Percentiles rank a stretch among this genome's conserved stretches.
phyloP scores from a whole-genome alignment of 2,329 filamentous ascomycete species.

The Coniochaeta sp. region DNA sequence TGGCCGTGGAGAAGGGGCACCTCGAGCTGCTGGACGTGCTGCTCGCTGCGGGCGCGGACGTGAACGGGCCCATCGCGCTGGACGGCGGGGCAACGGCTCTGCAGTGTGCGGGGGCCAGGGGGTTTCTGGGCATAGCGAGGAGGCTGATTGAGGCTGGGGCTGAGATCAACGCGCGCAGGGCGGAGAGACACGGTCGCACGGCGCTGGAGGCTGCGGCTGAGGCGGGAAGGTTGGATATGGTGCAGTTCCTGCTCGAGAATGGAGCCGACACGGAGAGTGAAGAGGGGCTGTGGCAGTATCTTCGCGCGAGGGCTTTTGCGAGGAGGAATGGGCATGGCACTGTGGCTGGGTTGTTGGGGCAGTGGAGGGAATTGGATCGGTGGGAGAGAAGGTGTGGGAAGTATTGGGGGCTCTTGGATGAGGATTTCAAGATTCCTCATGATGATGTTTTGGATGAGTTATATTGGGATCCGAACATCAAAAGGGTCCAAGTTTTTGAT shows the following conservation, averaged over 20 bases:
- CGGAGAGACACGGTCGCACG: slow-evolving; percentile 1
- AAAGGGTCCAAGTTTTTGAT: too few species aligned
- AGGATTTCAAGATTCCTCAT: not conserved
- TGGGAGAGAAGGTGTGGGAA: not conserved
- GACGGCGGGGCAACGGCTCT: not conserved
- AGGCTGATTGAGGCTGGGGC: slow-evolving; percentile 4
- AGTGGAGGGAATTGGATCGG: not conserved
- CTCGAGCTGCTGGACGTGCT: not conserved
- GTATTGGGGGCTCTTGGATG: not conserved
- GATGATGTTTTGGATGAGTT: not conserved
- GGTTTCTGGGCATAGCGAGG: slow-evolving; percentile 5
- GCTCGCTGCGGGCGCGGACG: not conserved
- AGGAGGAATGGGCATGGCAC: not conserved
- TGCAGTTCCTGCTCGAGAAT: slow-evolving; percentile 4
- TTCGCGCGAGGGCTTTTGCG: not conserved
- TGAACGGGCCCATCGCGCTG: not conserved
- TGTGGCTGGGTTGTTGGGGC: not conserved
- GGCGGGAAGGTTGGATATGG: slow-evolving; percentile 6
- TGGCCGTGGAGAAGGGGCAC: not conserved
- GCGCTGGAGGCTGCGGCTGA: slow-evolving; percentile 8
- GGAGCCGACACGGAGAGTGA: not conserved
- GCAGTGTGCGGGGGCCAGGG: slow-evolving; percentile 3
- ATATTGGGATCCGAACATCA: too few species aligned
- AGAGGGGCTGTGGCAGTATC: not conserved
- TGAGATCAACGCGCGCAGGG: slow-evolving; percentile 3